Conservation (phyloP, 2,329 filamentous ascomycete species). For the Xylariaceae sp. region DNA sequence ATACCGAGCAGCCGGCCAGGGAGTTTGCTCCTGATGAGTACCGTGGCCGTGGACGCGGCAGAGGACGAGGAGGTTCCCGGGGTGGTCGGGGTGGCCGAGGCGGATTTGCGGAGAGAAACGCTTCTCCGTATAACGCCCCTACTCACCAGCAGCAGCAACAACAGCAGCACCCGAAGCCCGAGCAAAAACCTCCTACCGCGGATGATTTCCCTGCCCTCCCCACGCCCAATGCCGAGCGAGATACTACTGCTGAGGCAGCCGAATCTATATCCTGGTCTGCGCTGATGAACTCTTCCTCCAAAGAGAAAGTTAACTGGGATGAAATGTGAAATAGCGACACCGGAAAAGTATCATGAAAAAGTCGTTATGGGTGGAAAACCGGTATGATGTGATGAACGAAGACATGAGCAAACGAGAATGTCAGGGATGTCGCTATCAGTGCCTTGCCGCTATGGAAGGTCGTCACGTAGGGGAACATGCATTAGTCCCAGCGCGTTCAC, state of each 20-base stretch:
- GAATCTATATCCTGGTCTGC: constrained; percentile 29
- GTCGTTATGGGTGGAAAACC: not conserved
- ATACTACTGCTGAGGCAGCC: constrained; percentile 23
- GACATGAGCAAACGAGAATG: not conserved
- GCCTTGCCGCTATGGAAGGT: not conserved
- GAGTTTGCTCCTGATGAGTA: constrained; percentile 31
- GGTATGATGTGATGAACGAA: not conserved
- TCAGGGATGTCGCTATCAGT: not conserved
- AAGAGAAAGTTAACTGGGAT: constrained; percentile 47
- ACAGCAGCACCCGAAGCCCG: constrained; percentile 15
- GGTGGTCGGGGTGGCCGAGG: constrained; percentile 31
- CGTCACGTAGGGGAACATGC: not conserved
- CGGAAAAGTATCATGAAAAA: constrained; percentile 33
- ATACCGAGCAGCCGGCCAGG: constrained; percentile 40
- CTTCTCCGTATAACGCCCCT: constrained; percentile 14
- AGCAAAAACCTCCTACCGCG: constrained; percentile 31
- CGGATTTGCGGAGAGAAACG: constrained; percentile 22
- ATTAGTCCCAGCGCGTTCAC: not conserved
- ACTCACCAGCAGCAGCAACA: not conserved
- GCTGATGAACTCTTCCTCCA: constrained; percentile 26
- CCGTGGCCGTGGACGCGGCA: constrained; percentile 32
- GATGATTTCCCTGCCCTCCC: constrained; percentile 41
- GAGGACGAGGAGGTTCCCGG: constrained; percentile 29
- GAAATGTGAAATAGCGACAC: constrained; percentile 49
- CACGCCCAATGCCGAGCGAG: constrained; percentile 24